A percentile compares a stretch with the other conserved stretches of the same genome.
phyloP scores from a whole-genome alignment of 2,329 filamentous ascomycete genomes.

The Cryphonectria carpinicola region DNA sequence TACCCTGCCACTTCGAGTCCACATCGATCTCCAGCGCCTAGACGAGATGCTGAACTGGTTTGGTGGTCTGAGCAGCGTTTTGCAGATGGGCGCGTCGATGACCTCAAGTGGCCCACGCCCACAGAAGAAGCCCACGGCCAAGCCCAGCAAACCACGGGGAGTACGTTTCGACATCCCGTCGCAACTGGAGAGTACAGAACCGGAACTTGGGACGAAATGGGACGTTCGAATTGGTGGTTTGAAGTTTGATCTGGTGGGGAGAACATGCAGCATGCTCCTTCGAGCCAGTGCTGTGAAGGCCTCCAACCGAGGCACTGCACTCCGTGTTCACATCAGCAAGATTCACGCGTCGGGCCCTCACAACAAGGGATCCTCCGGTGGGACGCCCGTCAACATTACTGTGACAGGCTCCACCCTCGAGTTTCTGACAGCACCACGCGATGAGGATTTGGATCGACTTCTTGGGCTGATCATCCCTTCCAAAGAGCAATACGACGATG shows the following conservation, averaged over 20 bases:
- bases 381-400: slow-evolving; percentile 65
- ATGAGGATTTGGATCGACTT: slow-evolving; percentile 79
- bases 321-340: slow-evolving; percentile 75
- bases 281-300: slow-evolving; percentile 83
- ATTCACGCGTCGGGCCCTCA: slow-evolving; percentile 76
- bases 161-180: slow-evolving; percentile 63
- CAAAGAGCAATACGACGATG: slow-evolving; percentile 82
- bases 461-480: slow-evolving; percentile 89
- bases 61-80: slow-evolving; percentile 86
- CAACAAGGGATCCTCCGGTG: slow-evolving; percentile 52
- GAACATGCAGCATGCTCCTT: slow-evolving; percentile 72
- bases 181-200: slow-evolving; percentile 51
- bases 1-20: slow-evolving; percentile 76
- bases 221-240: slow-evolving; percentile 79
- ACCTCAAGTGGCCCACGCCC: slow-evolving; percentile 73
- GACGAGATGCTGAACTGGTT: slow-evolving; percentile 90
- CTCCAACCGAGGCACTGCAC: slow-evolving; percentile 72
- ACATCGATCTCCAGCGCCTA: slow-evolving; percentile 76
- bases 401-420: slow-evolving; percentile 71
- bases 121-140: slow-evolving; percentile 43
- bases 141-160: slow-evolving; percentile 52
- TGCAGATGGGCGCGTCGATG: slow-evolving; percentile 86
- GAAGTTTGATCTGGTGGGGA: slow-evolving; percentile 75
- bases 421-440: slow-evolving; percentile 73
- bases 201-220: slow-evolving; percentile 64